Base-by-base conservation (phyloP, 2,329 filamentous ascomycete species). In the Neobulgaria alba region DNA sequence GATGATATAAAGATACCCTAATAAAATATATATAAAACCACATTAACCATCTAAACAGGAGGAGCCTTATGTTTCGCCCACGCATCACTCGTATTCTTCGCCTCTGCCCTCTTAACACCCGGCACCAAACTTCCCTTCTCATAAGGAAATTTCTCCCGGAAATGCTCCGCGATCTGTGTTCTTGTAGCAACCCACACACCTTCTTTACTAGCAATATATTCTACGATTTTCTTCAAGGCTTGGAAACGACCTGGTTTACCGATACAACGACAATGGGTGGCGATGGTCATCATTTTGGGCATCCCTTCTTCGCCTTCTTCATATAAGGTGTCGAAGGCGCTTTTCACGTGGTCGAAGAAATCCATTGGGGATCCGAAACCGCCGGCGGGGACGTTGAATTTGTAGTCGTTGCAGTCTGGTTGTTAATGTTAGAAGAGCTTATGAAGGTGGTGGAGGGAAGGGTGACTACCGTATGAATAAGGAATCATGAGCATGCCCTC, bases 251-350 rank as follows among this genome's bases (percentile, higher is more conserved):
- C 71, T 0, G 71, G 71, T 21, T 68, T 62, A 0, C 71, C 71
- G 19, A 68, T 65, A 42, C 71, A 69, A 5, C 70, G 62, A 43
- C 68, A 71, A 49, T 73, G 70, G 26, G 74, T 50, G 2, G 67
- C 69, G n/a, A 74, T 63, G 0, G 70, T 73, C 71, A 75, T 73
- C 71, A 74, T 73, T 59, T 70, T 71, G 1, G 67, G 67, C 54
- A 52, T 54, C 1, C 68, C 34, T 26, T 10, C 10, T 26, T 26
- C 68, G 16, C 42, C 42, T 16, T 45, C 42, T 26, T 67, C 68
- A 45, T 73, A 72, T 21, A 74, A 50, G 7, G 69, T 63, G 48
- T 74, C 71, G 38, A 74, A 73, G 0, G 70, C 66, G 23, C 65
- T 66, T 55, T 68, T 67, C 9, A 72, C 48, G 46, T 73, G 65